Base-by-base conservation (phyloP, 2,329 filamentous ascomycete genomes). In the Zarea fungicola region DNA sequence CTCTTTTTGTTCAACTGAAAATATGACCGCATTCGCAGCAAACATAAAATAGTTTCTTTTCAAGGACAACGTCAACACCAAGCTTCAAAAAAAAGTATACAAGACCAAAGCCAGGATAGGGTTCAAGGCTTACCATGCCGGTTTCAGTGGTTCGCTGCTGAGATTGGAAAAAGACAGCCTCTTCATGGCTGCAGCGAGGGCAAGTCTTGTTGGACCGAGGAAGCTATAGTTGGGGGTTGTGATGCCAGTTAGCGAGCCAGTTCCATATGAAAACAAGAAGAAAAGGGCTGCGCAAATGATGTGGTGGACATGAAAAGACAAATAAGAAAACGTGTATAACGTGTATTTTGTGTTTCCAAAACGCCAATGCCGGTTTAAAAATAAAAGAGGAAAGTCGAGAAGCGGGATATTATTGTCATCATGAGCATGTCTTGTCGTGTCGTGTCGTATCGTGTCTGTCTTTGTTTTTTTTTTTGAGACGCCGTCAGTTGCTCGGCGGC, bases 151-250 rank as follows among this genome's bases (percentile, higher is more conserved):
- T 96, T 70, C 93, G 87, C 74, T 97, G 91, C 67, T 99, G 93
- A 54, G 91, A 96, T 74, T 99, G 93, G 76, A 99, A 99, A 74
- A 96, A 99, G 52, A 99, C 95, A 39, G 91, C 90, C 71, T 97
- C 91, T 59, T 83, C 82, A 67, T 93, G 87, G 57, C 80, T 78
- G 76, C 95, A 99, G 58, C 76, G 79, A 45, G 90, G 89, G 72
- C 93, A 99, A 52, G 79, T 78, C 71, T 87, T 89, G 66, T 89
- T 88, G 60, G 89, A 85, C 62, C 91, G 85, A 56, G 93, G 93
- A 67, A 97, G 87, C 91, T 96, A 81, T 64, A 76, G 16, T 8
- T 28, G 52, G 58, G 54, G 55, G 57, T 58, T 60, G 55, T 62
- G 58, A 58, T 66, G 58, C 56, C 56, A 58, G 70, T 77, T 69